Percentiles rank a stretch among this genome's conserved stretches.
phyloP scores from a whole-genome alignment of 2,329 filamentous ascomycete species.

The Fusarium siculi region DNA sequence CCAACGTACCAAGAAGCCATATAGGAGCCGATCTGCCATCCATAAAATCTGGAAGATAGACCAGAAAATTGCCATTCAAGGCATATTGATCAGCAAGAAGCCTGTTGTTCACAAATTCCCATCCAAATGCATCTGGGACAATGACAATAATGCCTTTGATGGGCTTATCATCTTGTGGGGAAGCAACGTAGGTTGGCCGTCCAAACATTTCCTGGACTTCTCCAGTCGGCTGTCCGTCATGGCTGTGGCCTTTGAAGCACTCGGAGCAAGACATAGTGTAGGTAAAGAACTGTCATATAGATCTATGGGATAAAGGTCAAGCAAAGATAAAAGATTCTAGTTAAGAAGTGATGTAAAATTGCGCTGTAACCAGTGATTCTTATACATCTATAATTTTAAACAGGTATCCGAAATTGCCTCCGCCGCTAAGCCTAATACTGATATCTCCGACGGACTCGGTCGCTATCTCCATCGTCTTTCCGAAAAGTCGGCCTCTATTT shows the following conservation, averaged over 20 bases:
- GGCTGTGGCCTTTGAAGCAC: not conserved
- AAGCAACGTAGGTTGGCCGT: accelerated
- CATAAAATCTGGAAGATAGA: not conserved
- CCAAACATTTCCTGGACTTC: not conserved
- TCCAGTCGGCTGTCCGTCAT: accelerated
- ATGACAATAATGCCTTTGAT: accelerated
- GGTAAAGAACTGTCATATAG: no score
- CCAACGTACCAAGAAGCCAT: not conserved
- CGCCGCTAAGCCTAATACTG: not conserved
- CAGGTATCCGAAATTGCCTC: not conserved
- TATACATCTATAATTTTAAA: not conserved
- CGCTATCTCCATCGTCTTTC: no score
- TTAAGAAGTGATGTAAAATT: no score
- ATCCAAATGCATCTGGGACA: not conserved
- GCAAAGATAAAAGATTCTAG: no score
- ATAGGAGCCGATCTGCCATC: accelerated
- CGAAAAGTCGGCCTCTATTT: no score
- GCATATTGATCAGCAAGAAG: not conserved
- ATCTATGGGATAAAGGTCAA: no score
- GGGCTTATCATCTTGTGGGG: not conserved
- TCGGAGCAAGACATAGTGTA: not conserved
- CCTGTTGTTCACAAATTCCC: not conserved
- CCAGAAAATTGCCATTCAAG: not conserved
- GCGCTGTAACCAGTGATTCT: not conserved
- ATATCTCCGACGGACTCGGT: not conserved